A percentile compares a stretch with the other conserved stretches of the same genome.
phyloP scores from a whole-genome alignment of 257 asterid genomes.

The Nyctanthes arbortristis region DNA sequence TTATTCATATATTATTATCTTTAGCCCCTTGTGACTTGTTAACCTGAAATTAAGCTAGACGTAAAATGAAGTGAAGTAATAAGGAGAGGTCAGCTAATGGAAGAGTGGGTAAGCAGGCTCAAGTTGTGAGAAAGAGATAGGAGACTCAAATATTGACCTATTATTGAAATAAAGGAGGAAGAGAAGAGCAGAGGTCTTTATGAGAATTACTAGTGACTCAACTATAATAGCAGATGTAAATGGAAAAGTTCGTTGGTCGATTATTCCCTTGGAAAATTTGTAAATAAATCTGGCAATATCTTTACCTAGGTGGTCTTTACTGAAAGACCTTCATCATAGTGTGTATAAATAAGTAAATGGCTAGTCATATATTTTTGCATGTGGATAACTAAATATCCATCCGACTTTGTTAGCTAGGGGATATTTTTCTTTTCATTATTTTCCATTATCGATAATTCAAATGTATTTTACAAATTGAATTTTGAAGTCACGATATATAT shows the following conservation, averaged over 20 bases:
- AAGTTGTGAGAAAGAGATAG: too few species aligned
- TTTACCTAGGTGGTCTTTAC: not conserved
- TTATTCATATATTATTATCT: too few species aligned
- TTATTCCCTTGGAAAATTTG: not conserved
- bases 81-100: not conserved
- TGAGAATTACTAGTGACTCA: too few species aligned
- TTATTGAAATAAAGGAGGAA: too few species aligned
- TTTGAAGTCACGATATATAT: not conserved
- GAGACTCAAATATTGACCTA: too few species aligned
- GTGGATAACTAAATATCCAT: too few species aligned
- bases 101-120: not conserved
- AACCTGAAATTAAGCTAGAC: not conserved
- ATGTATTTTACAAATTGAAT: not conserved
- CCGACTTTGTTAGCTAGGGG: not conserved
- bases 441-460: not conserved
- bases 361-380: too few species aligned
- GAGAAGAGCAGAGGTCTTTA: too few species aligned
- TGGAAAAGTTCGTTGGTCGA: not conserved
- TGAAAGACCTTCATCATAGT: not conserved
- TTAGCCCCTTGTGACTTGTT: not conserved
- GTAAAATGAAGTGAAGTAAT: not conserved
- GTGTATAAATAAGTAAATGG: not conserved
- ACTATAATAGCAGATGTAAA: not conserved
- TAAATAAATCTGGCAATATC: too few species aligned
- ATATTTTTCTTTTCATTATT: not conserved